Evolutionary conservation across 1,284 basidiomycete genomes (phyloP).

Genomic region (Coriolopsis trogii): DNA sequence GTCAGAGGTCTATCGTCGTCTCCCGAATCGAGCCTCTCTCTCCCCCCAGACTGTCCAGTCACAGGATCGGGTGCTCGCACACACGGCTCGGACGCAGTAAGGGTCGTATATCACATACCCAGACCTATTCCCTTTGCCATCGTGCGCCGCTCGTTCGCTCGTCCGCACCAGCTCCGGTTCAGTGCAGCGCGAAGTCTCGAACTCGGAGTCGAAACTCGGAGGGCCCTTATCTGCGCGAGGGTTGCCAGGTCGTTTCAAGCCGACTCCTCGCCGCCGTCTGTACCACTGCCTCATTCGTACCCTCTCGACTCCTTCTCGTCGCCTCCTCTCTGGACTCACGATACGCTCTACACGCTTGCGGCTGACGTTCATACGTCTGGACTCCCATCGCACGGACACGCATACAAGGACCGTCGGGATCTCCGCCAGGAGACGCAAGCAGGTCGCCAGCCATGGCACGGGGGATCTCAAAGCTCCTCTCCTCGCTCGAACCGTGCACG

Average conservation of each 20-base stretch:
- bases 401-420: too few relatives aligned
- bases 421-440: not conserved
- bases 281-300: slow-evolving; percentile 6
- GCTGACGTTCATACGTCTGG: too few relatives aligned
- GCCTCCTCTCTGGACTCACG: too few relatives aligned
- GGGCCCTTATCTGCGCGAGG: too few relatives aligned
- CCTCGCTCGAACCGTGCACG: slow-evolving; percentile 27
- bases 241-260: too few relatives aligned
- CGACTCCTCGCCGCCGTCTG: not conserved
- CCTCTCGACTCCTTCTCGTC: slow-evolving; percentile 1
- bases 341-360: too few relatives aligned
- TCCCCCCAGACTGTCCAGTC: slow-evolving; percentile 3
- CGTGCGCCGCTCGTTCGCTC: not conserved
- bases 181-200: too few relatives aligned
- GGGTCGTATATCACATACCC: not conserved
- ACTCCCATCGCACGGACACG: too few relatives aligned
- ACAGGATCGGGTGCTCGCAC: slow-evolving; percentile 22
- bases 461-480: slow-evolving; percentile 29
- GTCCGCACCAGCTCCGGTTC: too few relatives aligned
- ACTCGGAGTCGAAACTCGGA: too few relatives aligned
- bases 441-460: slow-evolving; percentile 31
- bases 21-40: not conserved
- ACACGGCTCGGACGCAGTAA: slow-evolving; percentile 15
- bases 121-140: not conserved
- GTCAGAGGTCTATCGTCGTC: too few relatives aligned